Evolutionary conservation across 331 rosid species (phyloP), one percentile per base, ranked within the genome.

Genomic region (Rosa hybrid): DNA sequence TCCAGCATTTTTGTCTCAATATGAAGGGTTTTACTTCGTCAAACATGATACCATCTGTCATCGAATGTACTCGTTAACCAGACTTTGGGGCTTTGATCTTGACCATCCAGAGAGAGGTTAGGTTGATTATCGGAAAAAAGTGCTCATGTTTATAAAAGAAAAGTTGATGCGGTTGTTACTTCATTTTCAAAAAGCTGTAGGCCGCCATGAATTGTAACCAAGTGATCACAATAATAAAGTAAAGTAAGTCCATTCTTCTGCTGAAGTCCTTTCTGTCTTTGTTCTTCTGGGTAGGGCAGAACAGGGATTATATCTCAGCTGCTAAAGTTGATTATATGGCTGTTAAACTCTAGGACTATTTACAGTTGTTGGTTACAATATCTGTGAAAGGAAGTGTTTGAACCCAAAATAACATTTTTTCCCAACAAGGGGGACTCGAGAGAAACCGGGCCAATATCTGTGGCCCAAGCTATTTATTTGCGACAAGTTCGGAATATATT

Each of bases 111-210:
- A 71, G 81, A 6, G 63, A 68, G 78, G 53, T 59, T 77, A 57
- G 78, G 81, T 72, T 71, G 27, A 25, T 70, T 21, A 18, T 20
- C 17, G 10, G 12, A 12, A 49, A 34, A 67, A 45, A 4, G 6
- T 10, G 25, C 81, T 45, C 56, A 10, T 77, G 20, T 56, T 75
- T 4, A 38, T 25, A 5, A 23, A 60, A 60, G 39, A 21, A 49
- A 80, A 81, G 83, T 75, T 81, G 67, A 45, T 30, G 23, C 12
- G 50, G 83, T 84, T 82, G 23, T 7, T 59, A 12, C 12, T 57
- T 48, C 38, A 14, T 57, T 84, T 81, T 83, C 79, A 14, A 59
- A 65, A 87, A 21, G 78, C 42, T 63, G 41, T 14, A 72, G 81
- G 78, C 71, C 71, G 63, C 60, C 83, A n/a, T 57, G 39, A 2